Evolutionary conservation across 2,329 filamentous ascomycete genomes (phyloP), one percentile per base, ranked within the genome.

Genomic region (Pezicula rhizophila): DNA sequence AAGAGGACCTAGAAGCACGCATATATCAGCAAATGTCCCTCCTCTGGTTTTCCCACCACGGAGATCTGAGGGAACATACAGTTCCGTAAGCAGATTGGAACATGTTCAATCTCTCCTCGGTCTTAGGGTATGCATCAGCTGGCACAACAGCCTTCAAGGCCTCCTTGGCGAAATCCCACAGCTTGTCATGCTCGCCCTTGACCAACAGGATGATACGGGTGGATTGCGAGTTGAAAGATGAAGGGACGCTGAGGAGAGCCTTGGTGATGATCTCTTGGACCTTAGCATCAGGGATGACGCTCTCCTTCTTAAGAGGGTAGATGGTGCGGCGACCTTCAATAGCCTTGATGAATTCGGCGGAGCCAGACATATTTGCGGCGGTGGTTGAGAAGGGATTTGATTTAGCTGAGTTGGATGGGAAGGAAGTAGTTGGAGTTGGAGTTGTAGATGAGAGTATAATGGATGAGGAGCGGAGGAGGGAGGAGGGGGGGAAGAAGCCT

Each of bases 141-240:
- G 86, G 80, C 20, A 93, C 82, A 51, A 90, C 78, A 18, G 74
- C 72, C 72, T 84, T 82, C 50, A 92, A 75, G 46, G 77, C 70
- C 25, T 84, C 80, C 52, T 73, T 69, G 48, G 82, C 77, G 51
- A 89, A 75, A 65, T 89, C 84, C 92, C 91, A 96, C 59, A 95
- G 81, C 72, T 87, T 85, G 61, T 90, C 83, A 74, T 96, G 91
- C 68, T 96, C 87, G 53, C 78, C 79, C 62, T 86, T 84, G 62
- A 93, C 77, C 47, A 96, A 80, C 45, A 96, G 78, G 42, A 95
- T 78, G 50, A 86, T 71, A 51, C 91, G 84, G 57, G 87, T 85
- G 58, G 82, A 82, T 74, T 96, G 91, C 38, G 82, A 87, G 81
- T 96, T 96, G 84, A 96, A 96, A 56, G 84, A 82, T 46, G 80